These are phyloP conservation scores for Aspergillus phoenicis DNA, from an alignment of 2,329 filamentous ascomycete genomes.

Conservation along the genomic window DNA sequence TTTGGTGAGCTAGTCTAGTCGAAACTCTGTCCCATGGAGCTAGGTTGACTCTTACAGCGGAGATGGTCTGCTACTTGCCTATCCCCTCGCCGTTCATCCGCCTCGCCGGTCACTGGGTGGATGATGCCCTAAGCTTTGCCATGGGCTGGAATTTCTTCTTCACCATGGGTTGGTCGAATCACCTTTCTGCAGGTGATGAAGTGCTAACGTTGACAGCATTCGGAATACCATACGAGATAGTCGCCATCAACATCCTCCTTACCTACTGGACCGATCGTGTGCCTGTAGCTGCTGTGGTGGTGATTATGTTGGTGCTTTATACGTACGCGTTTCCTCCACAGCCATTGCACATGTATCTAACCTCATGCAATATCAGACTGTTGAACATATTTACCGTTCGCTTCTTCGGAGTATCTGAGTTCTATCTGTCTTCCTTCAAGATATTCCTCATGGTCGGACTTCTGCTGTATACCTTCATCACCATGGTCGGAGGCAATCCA, in stretches of 20 bases:
- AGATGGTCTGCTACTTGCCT: conserved; percentile 34
- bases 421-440: conserved; percentile 50
- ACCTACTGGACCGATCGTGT: conserved; percentile 44
- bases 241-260: conserved; percentile 42
- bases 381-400: conserved; percentile 49
- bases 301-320: conserved; percentile 44
- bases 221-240: conserved; percentile 41
- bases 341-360: too few relatives aligned
- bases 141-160: conserved; percentile 36
- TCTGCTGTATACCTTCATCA: conserved; percentile 65
- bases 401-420: conserved; percentile 51
- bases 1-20: conserved; percentile 17
- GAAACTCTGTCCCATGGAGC: neutral
- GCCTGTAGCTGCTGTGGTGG: conserved; percentile 41
- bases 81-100: conserved; percentile 31
- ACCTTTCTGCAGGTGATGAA: accelerated
- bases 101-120: conserved; percentile 32
- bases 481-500: conserved; percentile 79
- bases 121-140: conserved; percentile 33
- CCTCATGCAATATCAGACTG: conserved; percentile 14
- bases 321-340: conserved; percentile 19
- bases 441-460: conserved; percentile 36
- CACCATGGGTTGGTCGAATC: conserved; percentile 20
- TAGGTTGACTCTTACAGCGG: conserved; percentile 17
- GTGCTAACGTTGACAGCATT: conserved; percentile 15